Base-by-base conservation (phyloP, 257 asterid genomes). In the Solanum boliviense region DNA sequence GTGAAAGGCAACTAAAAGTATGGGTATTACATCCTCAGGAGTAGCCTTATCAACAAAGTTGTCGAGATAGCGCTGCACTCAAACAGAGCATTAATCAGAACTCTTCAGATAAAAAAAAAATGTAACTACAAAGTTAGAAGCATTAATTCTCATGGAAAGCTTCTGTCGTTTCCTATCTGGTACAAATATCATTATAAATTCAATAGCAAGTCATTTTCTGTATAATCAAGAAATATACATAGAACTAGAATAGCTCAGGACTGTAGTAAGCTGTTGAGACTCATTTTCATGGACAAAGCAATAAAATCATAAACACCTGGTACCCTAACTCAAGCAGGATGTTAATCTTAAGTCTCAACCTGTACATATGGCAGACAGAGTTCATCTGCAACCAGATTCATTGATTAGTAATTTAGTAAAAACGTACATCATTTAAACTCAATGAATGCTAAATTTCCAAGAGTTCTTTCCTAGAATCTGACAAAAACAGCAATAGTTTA, bases 1-100 rank as follows among this genome's bases (percentile, higher is more conserved):
- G 85, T 91, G 98, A 74, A 82, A 93, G 25, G 98, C 98, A 27
- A 91, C 98, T 89, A 76, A 60, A 88, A 92, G 92, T 72, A 96
- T 96, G 7, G 98, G 98, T 78, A 96, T 91, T 3, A 95, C 93
- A 84, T 96, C 98, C 82, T 95, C 99, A 13, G 93, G 93, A 32
- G 88, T 93, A 38, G 98, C 98, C 89, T 93, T 96, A 78, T 93
- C 95, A 27, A 95, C 94, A 84, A 93, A 94, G 88, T 93, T 91
- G 84, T 90, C 89, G 87, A 96, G 99, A 67, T 92, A 94, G 4
- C 94, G 96, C 99, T 96, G 94, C 89, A 76, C 7, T 7, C 41
- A 5, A 29, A 44, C 68, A 82, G 21, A 58, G 25, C 5, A 88
- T 41, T 32, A 9, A 73, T 44, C 23, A 44, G 70, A 84, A 74